Base-by-base conservation (phyloP, 2,329 filamentous ascomycete species). In the Colletotrichum chrysophilum region DNA sequence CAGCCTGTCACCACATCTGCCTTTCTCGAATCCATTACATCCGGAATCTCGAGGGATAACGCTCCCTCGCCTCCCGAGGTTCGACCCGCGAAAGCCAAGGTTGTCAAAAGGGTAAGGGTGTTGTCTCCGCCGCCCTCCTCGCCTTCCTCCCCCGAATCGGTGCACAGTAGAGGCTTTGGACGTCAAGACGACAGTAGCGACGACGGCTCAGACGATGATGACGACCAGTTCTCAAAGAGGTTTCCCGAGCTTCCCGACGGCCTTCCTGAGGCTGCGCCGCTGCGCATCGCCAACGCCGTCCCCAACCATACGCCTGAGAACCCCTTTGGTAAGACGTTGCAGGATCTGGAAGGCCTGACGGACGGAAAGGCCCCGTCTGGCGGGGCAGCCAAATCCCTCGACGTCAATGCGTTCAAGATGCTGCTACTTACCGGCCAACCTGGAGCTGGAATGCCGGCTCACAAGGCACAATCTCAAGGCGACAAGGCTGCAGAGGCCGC, bases 391-490 rank as follows among this genome's bases (percentile, higher is more conserved):
- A 88, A 85, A 78, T 85, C 91, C 0, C 84, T 96, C 77, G 94
- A 97, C 81, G 95, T 96, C 1, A 92, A 95, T 81, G 92, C 94
- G 9, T 97, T 97, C 85, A 93, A 93, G 80, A 90, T 93, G 75
- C 85, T 97, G 76, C 88, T 97, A 64, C 88, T 97, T 85, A 97
- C 94, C 0, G 95, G 95, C 24, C 91, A 92, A 79, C 82, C 90
- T 78, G 64, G 75, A 60, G 77, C 79, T 77, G 73, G 81, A 65
- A 75, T 66, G 18, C 79, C 72, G 64, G 67, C 81, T 34, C 71
- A 76, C 73, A 78, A 77, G 69, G 77, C 79, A 62, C 81, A 74
- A 68, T 77, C 79, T 66, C 82, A 86, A 78, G 89, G 86, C 67
- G 88, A 88, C 69, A 92, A 88, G 80, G 88, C 87, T 77, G 91